Evolutionary conservation across 768 basidiomycete species (phyloP).

Genomic region (Suillus clintonianus): DNA sequence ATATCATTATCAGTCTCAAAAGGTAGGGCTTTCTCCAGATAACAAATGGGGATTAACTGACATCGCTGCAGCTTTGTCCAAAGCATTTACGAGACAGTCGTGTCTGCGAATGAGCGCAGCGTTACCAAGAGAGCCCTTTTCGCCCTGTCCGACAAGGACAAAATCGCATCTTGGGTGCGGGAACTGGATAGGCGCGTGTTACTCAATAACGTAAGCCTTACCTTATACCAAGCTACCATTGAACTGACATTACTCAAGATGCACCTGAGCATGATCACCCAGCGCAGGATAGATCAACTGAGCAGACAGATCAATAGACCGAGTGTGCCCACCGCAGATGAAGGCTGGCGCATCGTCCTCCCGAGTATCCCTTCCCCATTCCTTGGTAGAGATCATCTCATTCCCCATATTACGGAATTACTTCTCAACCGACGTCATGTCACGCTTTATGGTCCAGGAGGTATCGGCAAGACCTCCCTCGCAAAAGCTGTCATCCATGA

Average conservation of each 20-base stretch:
- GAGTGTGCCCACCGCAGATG: background rate
- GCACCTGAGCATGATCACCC: background rate
- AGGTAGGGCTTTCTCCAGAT: background rate
- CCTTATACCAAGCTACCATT: background rate
- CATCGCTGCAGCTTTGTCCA: background rate
- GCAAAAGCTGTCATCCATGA: conserved; percentile 5
- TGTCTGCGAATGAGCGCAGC: background rate
- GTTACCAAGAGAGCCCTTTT: background rate
- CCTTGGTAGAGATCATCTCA: conserved; percentile 1
- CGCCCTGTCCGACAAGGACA: background rate
- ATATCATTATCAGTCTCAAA: background rate
- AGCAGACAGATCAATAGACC: background rate
- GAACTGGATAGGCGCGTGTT: background rate
- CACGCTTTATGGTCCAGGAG: background rate
- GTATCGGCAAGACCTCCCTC: conserved; percentile 3
- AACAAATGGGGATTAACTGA: background rate
- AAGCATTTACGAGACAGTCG: background rate
- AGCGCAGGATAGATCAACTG: background rate
- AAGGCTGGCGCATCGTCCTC: background rate
- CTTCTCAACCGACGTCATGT: conserved; percentile 3
- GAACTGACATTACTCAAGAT: background rate
- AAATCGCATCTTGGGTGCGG: background rate
- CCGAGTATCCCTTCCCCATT: background rate
- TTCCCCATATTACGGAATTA: background rate
- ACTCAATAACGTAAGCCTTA: background rate